Percentiles rank a stretch among this genome's conserved stretches.
Evolutionary conservation across 140 eudicot species (phyloP).

Genomic region (Erigeron philadelphicus): DNA sequence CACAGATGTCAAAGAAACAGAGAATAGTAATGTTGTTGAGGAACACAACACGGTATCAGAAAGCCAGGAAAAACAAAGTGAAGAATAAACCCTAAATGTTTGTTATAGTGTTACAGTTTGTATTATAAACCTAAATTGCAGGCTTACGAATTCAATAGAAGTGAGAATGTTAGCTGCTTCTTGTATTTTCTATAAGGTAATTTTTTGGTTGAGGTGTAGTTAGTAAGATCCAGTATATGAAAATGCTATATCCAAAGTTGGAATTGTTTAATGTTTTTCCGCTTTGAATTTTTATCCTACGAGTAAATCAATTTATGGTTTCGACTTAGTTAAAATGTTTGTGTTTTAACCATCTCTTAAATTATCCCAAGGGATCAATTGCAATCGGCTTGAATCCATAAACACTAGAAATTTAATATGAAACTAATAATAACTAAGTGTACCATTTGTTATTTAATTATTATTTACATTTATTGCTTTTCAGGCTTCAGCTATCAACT

Average conservation of each 20-base stretch:
- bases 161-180: background rate
- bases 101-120: background rate
- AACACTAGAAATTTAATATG: too few species aligned
- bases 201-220: constrained; percentile 5
- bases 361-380: too few species aligned
- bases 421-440: too few species aligned
- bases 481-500: too few species aligned
- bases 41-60: constrained; percentile 21
- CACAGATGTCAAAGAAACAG: constrained; percentile 39
- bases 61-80: constrained; percentile 21
- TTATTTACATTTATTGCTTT: too few species aligned
- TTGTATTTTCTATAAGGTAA: background rate
- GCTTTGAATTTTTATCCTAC: too few species aligned
- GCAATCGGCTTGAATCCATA: too few species aligned
- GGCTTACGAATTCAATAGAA: background rate
- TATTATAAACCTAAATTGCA: background rate
- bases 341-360: too few species aligned
- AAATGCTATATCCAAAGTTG: background rate
- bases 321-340: too few species aligned
- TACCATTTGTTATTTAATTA: too few species aligned
- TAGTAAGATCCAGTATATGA: constrained; percentile 1
- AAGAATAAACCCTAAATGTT: constrained; percentile 24
- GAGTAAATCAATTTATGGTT: too few species aligned
- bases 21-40: constrained; percentile 27
- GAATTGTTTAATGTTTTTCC: background rate